Conservation (phyloP, 495 filamentous ascomycete genomes). For the Physcia stellaris region DNA sequence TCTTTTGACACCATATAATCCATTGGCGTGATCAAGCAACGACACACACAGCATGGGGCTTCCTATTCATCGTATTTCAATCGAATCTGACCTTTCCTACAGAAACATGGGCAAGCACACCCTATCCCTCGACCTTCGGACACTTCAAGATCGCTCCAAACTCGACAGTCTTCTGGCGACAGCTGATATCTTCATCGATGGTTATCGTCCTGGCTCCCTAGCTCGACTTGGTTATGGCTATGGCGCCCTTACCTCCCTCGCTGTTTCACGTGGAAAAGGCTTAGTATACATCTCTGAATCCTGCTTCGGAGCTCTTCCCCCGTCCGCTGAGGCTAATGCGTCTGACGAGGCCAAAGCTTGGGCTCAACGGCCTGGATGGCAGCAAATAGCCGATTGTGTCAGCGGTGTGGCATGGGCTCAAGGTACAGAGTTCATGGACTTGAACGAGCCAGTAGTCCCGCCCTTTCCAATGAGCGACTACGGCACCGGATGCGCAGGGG, state of each 20-base stretch:
- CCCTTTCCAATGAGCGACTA: constrained; percentile 77
- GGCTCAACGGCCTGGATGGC: constrained; percentile 36
- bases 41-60: constrained; percentile 45
- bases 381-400: constrained; percentile 44
- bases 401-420: constrained; percentile 62
- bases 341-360: constrained; percentile 18
- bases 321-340: background rate
- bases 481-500: constrained; percentile 55
- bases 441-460: constrained; percentile 56
- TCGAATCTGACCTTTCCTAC: constrained; percentile 39
- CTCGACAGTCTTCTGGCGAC: constrained; percentile 47
- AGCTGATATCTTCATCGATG: constrained; percentile 49
- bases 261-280: constrained; percentile 40
- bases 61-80: constrained; percentile 49
- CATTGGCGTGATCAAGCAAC: no score
- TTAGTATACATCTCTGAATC: constrained; percentile 60
- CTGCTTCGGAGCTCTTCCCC: constrained; percentile 42
- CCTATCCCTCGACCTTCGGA: constrained; percentile 45
- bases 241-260: constrained; percentile 34
- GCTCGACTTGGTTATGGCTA: constrained; percentile 50
- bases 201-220: constrained; percentile 55
- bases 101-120: constrained; percentile 59
- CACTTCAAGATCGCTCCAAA: constrained; percentile 31
- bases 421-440: constrained; percentile 54
- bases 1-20: no score